These are phyloP conservation scores for Sarocladium oryzae DNA, from an alignment of 2,329 filamentous ascomycete species.

Conservation along the genomic window DNA sequence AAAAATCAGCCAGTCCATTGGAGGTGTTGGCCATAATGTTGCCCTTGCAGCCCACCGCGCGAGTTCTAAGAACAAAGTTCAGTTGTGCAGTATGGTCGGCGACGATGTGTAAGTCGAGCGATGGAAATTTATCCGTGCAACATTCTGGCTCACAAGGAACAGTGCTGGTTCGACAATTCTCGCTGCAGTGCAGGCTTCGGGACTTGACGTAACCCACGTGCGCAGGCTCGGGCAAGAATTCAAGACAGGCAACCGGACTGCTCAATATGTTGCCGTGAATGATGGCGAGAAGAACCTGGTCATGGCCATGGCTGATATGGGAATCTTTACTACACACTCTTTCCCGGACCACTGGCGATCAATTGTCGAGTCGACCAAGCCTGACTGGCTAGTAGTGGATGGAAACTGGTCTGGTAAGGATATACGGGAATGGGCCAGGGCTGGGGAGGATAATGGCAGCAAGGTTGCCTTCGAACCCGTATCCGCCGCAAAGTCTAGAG, in stretches of 20 bases:
- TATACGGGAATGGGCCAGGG: slow-evolving; percentile 61
- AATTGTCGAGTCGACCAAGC: slow-evolving; percentile 48
- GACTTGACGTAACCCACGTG: slow-evolving; percentile 60
- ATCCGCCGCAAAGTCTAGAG: slow-evolving; percentile 68
- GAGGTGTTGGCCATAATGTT: slow-evolving; percentile 89
- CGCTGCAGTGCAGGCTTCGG: slow-evolving; percentile 54
- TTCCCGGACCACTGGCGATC: slow-evolving; percentile 54
- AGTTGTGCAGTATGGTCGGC: slow-evolving; percentile 74
- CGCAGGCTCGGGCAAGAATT: slow-evolving; percentile 44
- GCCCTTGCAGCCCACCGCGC: slow-evolving; percentile 72
- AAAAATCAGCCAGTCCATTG: slow-evolving; percentile 72
- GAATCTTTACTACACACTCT: slow-evolving; percentile 59
- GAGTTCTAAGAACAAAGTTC: slow-evolving; percentile 54
- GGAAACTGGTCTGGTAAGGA: slow-evolving; percentile 72
- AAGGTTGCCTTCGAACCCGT: slow-evolving; percentile 83
- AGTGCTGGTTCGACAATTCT: slow-evolving; percentile 70
- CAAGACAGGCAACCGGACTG: slow-evolving; percentile 58
- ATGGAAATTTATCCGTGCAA: too few relatives aligned
- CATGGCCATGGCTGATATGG: slow-evolving; percentile 96
- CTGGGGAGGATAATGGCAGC: slow-evolving; percentile 38
- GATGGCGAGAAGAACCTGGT: slow-evolving; percentile 75
- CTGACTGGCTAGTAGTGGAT: slow-evolving; percentile 78
- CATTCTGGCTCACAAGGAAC: slow-evolving; percentile 8
- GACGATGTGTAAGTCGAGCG: slow-evolving; percentile 57
- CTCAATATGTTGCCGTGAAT: slow-evolving; percentile 89